phyloP scores from a whole-genome alignment of 306 rosid genomes.

The Dalbergia oliveri region DNA sequence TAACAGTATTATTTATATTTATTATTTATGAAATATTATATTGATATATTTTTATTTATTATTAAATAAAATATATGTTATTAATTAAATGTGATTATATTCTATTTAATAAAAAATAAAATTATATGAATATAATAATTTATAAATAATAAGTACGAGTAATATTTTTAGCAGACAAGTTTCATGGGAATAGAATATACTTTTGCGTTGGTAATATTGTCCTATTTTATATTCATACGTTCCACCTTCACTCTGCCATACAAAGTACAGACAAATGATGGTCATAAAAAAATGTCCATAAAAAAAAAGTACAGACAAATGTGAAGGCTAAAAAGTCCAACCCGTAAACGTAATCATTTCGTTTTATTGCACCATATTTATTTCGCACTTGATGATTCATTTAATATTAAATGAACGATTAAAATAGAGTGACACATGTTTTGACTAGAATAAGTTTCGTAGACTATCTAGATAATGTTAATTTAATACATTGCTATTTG shows the following conservation, averaged over 20 bases:
- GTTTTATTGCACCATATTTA: neutral
- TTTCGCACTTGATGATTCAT: neutral
- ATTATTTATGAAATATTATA: no score
- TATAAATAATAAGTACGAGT: no score
- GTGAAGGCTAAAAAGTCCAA: neutral
- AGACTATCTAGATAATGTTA: neutral
- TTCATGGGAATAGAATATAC: no score
- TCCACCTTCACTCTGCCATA: slow-evolving; percentile 1
- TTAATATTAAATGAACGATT: neutral
- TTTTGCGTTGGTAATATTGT: neutral
- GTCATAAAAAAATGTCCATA: no score
- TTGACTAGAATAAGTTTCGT: neutral
- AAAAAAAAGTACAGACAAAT: no score
- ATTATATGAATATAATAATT: no score
- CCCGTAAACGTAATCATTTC: neutral
- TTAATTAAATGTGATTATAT: no score
- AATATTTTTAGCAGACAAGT: no score
- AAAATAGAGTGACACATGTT: neutral
- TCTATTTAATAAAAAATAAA: no score
- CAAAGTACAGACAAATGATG: neutral
- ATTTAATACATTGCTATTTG: neutral
- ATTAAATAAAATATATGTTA: no score
- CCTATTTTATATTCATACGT: neutral
- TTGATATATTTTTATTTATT: no score
- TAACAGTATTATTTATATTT: no score